Base-by-base conservation (phyloP, 805 yeast genomes). In the Candida ponderosae region DNA sequence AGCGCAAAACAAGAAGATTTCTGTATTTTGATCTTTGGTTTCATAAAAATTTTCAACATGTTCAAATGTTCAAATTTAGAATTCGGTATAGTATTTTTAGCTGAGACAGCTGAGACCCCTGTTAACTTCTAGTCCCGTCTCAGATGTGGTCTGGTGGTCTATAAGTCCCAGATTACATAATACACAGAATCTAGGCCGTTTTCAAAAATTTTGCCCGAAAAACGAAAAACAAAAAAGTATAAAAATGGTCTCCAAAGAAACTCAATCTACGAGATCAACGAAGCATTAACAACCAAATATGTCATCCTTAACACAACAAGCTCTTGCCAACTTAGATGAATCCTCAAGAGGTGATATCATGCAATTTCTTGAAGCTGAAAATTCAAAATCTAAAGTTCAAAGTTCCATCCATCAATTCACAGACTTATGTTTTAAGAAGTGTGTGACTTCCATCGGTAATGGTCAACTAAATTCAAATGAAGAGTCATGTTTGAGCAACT, bases 361-460 rank as follows among this genome's bases (percentile, higher is more conserved):
- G 50, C 68, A 72, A 39, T 88, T 86, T 65, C 66, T 88, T 34
- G 94, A 87, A 55, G 64, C 81, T 13, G 96, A 89, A 62, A 81
- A 82, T 55, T 74, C 93, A 44, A 86, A 84, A 65, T 79, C 90
- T 39, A 86, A 87, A 63, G 85, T 89, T 23, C 96, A 87, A 59
- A 72, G 74, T 65, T 77, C 94, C 26, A 83, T 89, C 42, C 96
- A 89, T 58, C 76, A 72, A 52, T 87, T 86, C 72, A 88, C 96
- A 20, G 89, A 87, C 55, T 70, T 81, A 68, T 89, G 97, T 59
- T 89, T 87, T 71, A 84, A 81, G 57, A 83, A 84, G 62, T 89
- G 97, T 60, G 72, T 87, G 36, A 64, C 60, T 17, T 51, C 50
- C 32, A 57, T 74, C 35, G 62, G 66, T 34, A 60, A 65, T 40